Conservation (phyloP, 305 asterid genomes). For the Fraxinus platypoda region DNA sequence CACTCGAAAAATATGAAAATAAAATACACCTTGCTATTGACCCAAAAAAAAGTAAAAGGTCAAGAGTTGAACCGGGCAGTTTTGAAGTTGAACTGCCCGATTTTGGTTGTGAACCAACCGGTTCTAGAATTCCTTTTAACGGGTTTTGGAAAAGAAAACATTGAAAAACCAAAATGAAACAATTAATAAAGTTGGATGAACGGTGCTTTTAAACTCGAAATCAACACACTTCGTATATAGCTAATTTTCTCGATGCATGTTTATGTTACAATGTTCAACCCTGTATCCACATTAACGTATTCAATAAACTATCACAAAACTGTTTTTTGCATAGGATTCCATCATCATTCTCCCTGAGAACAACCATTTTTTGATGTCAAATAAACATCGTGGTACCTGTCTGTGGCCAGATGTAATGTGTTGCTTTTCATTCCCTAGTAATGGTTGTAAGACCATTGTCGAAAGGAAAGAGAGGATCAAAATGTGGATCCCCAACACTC, state of each 20-base stretch:
- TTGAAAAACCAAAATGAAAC: neutral
- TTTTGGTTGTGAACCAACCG: neutral
- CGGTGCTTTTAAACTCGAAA: neutral
- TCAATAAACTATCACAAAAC: neutral
- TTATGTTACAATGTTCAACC: neutral
- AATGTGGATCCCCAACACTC: conserved; percentile 68
- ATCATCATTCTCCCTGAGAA: neutral
- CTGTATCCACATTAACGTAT: neutral
- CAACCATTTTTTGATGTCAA: neutral
- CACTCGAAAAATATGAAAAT: neutral
- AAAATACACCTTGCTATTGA: neutral
- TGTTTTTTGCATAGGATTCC: neutral
- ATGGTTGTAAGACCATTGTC: conserved; percentile 54
- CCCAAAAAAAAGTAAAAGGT: neutral
- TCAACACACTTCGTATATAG: neutral
- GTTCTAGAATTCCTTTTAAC: neutral
- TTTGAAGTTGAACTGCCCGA: neutral
- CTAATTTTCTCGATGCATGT: neutral
- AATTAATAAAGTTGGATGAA: neutral
- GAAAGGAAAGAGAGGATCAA: conserved; percentile 62
- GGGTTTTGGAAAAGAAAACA: neutral
- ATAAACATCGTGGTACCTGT: neutral
- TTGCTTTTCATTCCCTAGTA: conserved; percentile 16
- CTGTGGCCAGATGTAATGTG: neutral
- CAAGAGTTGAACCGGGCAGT: no score